Conservation (phyloP, 345 rosid genomes). For the Adansonia digitata region DNA sequence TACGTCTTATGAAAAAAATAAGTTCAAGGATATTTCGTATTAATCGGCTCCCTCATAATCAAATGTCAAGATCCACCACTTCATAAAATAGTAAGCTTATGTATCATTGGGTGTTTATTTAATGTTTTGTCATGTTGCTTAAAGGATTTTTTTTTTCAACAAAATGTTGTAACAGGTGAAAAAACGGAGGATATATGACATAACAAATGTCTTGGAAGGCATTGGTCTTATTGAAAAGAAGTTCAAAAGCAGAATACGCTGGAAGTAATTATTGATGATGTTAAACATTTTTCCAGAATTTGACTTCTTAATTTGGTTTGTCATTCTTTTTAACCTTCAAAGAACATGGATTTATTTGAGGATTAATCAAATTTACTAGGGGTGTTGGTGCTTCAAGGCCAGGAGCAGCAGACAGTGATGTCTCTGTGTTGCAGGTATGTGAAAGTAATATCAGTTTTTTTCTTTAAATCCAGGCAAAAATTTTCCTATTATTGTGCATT, state of each 20-base stretch:
- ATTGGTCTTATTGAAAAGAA: slow-evolving; percentile 96
- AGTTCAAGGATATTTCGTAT: too few relatives aligned
- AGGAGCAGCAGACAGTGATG: slow-evolving; percentile 51
- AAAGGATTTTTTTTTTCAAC: not conserved
- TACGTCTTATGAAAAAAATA: too few relatives aligned
- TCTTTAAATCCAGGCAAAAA: not conserved
- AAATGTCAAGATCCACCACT: too few relatives aligned
- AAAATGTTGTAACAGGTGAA: slow-evolving; percentile 51
- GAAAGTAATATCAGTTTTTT: slow-evolving; percentile 6
- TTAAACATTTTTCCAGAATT: slow-evolving; percentile 18
- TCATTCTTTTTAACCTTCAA: slow-evolving; percentile 11
- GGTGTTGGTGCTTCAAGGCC: slow-evolving; percentile 63
- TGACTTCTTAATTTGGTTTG: slow-evolving; percentile 13
- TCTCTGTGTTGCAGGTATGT: slow-evolving; percentile 61
- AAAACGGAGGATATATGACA: slow-evolving; percentile 95
- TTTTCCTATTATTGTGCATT: not conserved
- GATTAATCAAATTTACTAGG: slow-evolving; percentile 47
- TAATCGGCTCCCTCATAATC: too few relatives aligned
- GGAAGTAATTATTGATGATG: slow-evolving; percentile 63
- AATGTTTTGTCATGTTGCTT: not conserved
- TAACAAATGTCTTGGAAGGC: slow-evolving; percentile 98
- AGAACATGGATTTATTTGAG: slow-evolving; percentile 25
- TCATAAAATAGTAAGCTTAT: slow-evolving; percentile 8
- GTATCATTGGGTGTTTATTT: not conserved
- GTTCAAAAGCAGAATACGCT: slow-evolving; percentile 78